These are phyloP conservation scores for Chaetomiaceae sp. DNA, from an alignment of 2,329 filamentous ascomycete genomes.

Conservation along the genomic window DNA sequence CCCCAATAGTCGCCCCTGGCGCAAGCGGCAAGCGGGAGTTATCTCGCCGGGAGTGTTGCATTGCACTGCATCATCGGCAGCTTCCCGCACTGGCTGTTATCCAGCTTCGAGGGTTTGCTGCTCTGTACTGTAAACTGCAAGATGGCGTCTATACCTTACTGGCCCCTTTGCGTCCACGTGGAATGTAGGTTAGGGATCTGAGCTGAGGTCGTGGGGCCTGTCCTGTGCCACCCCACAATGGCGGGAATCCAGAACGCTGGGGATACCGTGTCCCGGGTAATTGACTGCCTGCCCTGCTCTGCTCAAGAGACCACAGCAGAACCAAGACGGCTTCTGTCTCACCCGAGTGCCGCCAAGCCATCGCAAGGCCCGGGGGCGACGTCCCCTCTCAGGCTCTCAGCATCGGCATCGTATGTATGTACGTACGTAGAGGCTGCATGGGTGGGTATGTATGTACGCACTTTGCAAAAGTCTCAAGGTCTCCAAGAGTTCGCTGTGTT, in stretches of 20 bases:
- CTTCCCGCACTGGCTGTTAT: background rate
- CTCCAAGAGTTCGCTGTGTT: too few relatives aligned
- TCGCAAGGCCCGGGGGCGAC: background rate
- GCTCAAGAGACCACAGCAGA: background rate
- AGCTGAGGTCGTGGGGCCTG: background rate
- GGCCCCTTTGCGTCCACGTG: background rate
- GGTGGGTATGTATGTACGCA: too few relatives aligned
- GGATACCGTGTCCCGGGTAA: background rate
- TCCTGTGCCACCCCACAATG: background rate
- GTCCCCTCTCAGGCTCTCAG: too few relatives aligned
- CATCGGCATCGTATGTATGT: too few relatives aligned
- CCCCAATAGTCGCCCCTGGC: background rate
- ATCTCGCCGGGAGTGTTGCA: background rate
- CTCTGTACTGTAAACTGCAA: too few relatives aligned
- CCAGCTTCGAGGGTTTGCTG: too few relatives aligned
- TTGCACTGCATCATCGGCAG: constrained; percentile 1
- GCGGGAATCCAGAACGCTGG: background rate
- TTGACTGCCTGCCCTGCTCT: background rate
- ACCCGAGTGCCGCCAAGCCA: constrained; percentile 10
- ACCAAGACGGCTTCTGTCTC: constrained; percentile 14
- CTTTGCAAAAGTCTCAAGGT: too few relatives aligned
- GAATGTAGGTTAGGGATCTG: background rate
- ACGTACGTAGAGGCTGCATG: too few relatives aligned
- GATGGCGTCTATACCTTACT: too few relatives aligned
- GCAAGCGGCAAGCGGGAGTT: too few relatives aligned